Percentiles rank a stretch among this genome's conserved stretches.
phyloP scores from a whole-genome alignment of 257 asterid species.

The Haberlea rhodopensis region DNA sequence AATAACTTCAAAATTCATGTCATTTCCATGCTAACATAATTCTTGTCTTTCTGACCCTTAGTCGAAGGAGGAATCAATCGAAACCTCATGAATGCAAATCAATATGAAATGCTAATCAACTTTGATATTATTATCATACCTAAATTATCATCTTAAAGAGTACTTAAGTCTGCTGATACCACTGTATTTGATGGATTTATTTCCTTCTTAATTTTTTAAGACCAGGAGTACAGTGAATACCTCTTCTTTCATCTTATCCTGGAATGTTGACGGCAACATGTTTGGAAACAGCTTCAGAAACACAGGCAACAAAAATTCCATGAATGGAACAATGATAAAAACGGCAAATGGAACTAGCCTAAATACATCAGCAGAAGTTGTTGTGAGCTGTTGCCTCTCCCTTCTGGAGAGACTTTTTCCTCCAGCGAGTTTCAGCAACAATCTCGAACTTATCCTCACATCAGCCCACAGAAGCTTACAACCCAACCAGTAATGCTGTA shows the following conservation, averaged over 20 bases:
- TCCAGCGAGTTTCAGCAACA: conserved; percentile 73
- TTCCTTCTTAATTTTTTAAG: not conserved
- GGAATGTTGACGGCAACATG: conserved; percentile 91
- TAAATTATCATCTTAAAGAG: too few relatives aligned
- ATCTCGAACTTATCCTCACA: conserved; percentile 81
- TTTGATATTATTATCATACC: not conserved
- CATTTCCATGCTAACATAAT: too few relatives aligned
- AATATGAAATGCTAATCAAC: not conserved
- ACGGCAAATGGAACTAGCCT: conserved; percentile 92
- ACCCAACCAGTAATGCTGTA: conserved; percentile 93
- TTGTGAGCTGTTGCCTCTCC: conserved; percentile 87
- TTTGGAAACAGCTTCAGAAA: conserved; percentile 82
- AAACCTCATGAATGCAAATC: conserved; percentile 14
- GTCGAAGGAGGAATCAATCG: not conserved
- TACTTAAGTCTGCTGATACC: not conserved
- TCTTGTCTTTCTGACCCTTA: too few relatives aligned
- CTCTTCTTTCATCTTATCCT: conserved; percentile 96
- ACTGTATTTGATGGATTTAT: too few relatives aligned
- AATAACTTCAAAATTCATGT: too few relatives aligned
- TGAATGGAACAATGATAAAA: conserved; percentile 80
- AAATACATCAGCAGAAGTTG: conserved; percentile 93
- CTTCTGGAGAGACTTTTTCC: conserved; percentile 87
- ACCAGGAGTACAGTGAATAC: conserved; percentile 28
- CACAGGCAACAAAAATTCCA: conserved; percentile 89
- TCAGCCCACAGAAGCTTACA: conserved; percentile 89